Conservation (phyloP, 2,329 filamentous ascomycete genomes). For the Tolypocladium amazonense region DNA sequence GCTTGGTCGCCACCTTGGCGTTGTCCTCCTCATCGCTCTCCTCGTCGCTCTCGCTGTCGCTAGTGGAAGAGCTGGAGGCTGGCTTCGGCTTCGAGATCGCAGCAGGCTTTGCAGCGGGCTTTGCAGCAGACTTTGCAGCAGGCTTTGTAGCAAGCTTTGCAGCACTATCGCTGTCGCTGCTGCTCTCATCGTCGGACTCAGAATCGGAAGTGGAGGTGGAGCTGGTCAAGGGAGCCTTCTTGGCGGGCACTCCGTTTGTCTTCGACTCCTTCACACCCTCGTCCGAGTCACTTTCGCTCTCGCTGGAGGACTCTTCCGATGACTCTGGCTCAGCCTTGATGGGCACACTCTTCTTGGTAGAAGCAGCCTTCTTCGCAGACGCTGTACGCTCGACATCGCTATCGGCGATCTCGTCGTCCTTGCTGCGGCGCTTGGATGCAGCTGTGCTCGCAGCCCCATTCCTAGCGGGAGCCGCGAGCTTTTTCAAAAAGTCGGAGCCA, state of each 20-base stretch:
- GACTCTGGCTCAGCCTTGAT: slow-evolving; percentile 10
- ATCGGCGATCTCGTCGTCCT: slow-evolving; percentile 29
- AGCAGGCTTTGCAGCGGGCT: slow-evolving; percentile 9
- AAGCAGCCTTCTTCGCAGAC: slow-evolving; percentile 3
- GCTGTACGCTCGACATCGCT: slow-evolving; percentile 27
- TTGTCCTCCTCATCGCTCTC: slow-evolving; percentile 7
- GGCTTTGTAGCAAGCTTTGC: slow-evolving; percentile 8
- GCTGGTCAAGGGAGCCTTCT: slow-evolving; percentile 1
- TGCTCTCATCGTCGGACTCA: slow-evolving; percentile 14
- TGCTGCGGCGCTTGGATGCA: slow-evolving; percentile 16
- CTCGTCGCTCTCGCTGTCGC: slow-evolving; percentile 14
- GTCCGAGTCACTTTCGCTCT: slow-evolving; percentile 19
- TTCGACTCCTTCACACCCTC: slow-evolving; percentile 8
- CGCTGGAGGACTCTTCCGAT: slow-evolving; percentile 14
- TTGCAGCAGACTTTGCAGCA: slow-evolving; percentile 7
- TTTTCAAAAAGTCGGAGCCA: slow-evolving; percentile 20
- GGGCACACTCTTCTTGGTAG: not conserved
- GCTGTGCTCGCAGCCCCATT: slow-evolving; percentile 5
- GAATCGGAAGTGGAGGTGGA: slow-evolving; percentile 13
- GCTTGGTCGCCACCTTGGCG: slow-evolving; percentile 9
- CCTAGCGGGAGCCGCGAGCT: slow-evolving; percentile 12
- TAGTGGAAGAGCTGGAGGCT: slow-evolving; percentile 9
- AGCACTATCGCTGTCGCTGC: slow-evolving; percentile 16
- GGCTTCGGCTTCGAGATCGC: slow-evolving; percentile 5
- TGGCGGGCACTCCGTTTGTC: slow-evolving; percentile 1